phyloP scores from a whole-genome alignment of 192 early-diverging fungal genomes.

The Backusella parvicylindrica region DNA sequence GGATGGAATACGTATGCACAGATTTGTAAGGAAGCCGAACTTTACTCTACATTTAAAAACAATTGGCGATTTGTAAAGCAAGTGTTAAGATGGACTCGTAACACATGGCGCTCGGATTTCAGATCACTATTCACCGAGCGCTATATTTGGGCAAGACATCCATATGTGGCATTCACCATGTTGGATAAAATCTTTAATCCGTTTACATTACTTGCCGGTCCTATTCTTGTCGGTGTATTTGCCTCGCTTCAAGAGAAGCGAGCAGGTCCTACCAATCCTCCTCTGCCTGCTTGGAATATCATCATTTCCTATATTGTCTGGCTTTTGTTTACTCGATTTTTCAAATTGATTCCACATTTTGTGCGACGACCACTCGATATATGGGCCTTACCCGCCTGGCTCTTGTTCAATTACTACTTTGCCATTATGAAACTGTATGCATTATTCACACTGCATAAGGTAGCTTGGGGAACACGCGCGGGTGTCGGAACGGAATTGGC shows the following conservation, averaged over 20 bases:
- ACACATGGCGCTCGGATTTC: conserved; percentile 71
- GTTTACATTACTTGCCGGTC: conserved; percentile 63
- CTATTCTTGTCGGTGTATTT: conserved; percentile 55
- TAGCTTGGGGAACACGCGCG: conserved; percentile 66
- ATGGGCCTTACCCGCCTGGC: conserved; percentile 57
- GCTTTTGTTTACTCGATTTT: conserved; percentile 59
- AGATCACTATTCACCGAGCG: conserved; percentile 62
- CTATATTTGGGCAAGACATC: conserved; percentile 60
- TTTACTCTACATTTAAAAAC: conserved; percentile 71
- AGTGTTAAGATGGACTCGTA: conserved; percentile 69
- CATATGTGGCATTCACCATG: conserved; percentile 73
- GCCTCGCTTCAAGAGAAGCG: conserved; percentile 36
- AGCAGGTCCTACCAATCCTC: conserved; percentile 14
- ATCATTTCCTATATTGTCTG: conserved; percentile 56
- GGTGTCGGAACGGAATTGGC: conserved; percentile 39
- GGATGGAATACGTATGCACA: conserved; percentile 70
- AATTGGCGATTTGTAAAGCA: conserved; percentile 74
- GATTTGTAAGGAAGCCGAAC: conserved; percentile 62
- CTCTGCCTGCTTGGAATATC: conserved; percentile 61
- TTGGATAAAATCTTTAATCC: conserved; percentile 76
- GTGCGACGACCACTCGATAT: conserved; percentile 61
- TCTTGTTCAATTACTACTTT: conserved; percentile 72
- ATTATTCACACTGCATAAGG: conserved; percentile 66
- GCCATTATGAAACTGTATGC: conserved; percentile 69
- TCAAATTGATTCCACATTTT: conserved; percentile 68